Conservation (phyloP, 1,284 basidiomycete species). For the Meira miltonrushii region DNA sequence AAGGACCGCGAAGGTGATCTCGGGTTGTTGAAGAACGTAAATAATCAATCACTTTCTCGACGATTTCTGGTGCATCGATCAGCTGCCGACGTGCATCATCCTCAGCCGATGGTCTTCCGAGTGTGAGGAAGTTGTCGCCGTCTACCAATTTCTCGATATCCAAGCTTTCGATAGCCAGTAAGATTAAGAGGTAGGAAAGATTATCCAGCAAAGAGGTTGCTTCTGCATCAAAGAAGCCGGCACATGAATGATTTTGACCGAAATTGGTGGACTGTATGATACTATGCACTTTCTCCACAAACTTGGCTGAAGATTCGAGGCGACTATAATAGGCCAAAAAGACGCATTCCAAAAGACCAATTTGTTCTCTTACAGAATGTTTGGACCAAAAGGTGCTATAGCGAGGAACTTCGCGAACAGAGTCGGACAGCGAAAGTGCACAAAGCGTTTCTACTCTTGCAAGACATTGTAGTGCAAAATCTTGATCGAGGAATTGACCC, state of each 20-base stretch:
- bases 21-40: conserved; percentile 56
- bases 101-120: not conserved
- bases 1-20: conserved; percentile 63
- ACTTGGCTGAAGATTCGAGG: conserved; percentile 62
- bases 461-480: conserved; percentile 62
- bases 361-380: conserved; percentile 71
- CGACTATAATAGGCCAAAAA: conserved; percentile 82
- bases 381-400: conserved; percentile 69
- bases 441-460: conserved; percentile 58
- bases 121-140: conserved; percentile 45
- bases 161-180: conserved; percentile 72
- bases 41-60: conserved; percentile 58
- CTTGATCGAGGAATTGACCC: conserved; percentile 61
- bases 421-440: conserved; percentile 56
- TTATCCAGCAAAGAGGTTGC: conserved; percentile 64
- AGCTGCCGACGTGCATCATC: not conserved
- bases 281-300: conserved; percentile 64
- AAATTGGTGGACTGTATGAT: conserved; percentile 65
- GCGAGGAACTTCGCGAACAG: conserved; percentile 60
- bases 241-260: conserved; percentile 65
- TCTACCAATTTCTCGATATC: conserved; percentile 71
- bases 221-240: conserved; percentile 65
- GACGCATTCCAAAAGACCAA: conserved; percentile 72
- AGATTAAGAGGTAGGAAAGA: conserved; percentile 66
- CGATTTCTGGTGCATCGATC: conserved; percentile 5